Percentiles rank a stretch among this genome's conserved stretches.
phyloP scores from a whole-genome alignment of 306 rosid genomes.

The Citrullus colocynthis region DNA sequence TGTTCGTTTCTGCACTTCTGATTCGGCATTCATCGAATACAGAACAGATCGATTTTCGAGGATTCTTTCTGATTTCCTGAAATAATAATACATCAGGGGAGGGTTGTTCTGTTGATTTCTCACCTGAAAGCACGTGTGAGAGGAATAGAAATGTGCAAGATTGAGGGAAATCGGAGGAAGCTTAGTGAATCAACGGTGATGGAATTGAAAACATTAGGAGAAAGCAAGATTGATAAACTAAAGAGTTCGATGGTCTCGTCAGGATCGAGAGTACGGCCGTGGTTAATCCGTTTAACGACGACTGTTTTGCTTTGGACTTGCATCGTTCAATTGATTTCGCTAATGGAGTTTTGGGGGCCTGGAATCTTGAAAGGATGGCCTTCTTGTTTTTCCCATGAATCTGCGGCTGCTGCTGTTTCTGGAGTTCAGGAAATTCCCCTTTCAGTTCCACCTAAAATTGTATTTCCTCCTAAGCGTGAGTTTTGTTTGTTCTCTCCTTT shows the following conservation, averaged over 20 bases:
- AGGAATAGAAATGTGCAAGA: slow-evolving; percentile 6
- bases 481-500: not conserved
- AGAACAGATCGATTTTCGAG: not conserved
- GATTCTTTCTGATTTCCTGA: not conserved
- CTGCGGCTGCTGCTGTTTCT: slow-evolving; percentile 8
- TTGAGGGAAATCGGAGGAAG: slow-evolving; percentile 9
- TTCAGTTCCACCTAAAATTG: not conserved
- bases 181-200: not conserved
- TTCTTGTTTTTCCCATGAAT: slow-evolving; percentile 10
- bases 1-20: not conserved
- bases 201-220: slow-evolving; percentile 6
- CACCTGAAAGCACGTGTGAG: not conserved
- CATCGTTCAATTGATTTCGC: slow-evolving; percentile 23
- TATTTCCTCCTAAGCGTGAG: slow-evolving; percentile 14
- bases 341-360: slow-evolving; percentile 16
- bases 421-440: slow-evolving; percentile 20
- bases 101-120: not conserved
- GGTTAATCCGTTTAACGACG: slow-evolving; percentile 29
- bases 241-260: slow-evolving; percentile 23
- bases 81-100: not conserved
- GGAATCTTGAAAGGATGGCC: slow-evolving; percentile 15
- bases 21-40: not conserved
- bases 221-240: slow-evolving; percentile 20
- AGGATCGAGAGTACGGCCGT: slow-evolving; percentile 25
- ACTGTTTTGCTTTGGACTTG: slow-evolving; percentile 35